Evolutionary conservation across 805 yeast species (phyloP), one percentile per base, ranked within the genome.

Genomic region (Saccharomycopsis olivae): DNA sequence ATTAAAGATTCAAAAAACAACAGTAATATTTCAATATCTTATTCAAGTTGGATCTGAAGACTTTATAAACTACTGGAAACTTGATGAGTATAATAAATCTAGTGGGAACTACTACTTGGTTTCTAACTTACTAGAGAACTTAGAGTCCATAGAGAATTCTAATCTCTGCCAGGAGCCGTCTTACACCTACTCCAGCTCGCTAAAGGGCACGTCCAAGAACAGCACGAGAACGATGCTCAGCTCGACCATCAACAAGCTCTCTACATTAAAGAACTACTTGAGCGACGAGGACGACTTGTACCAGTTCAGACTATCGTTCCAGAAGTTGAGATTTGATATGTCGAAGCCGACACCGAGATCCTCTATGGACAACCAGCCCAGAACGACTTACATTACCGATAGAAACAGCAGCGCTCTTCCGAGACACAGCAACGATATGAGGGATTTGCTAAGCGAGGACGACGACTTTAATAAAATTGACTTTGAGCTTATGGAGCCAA

Each of bases 31-130:
- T 20, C 48, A 45, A 33, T 45, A 41, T 31, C 27, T 45, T 10
- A 15, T 45, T 2, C 48, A 45, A 25, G 46, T 43, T 2, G 48
- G 48, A 5, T 42, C 46, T n/a, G 48, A 45, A 36, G 46, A 45
- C 11, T 45, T 45, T 23, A 35, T 45, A 6, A 31, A 34, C 11
- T 31, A 9, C 13, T 45, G 48, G 48, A 29, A 35, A 31, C 16
- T 16, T 35, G 13, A 10, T n/a, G 28, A n/a, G 4, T 18, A 23
- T 24, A 19, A 28, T 16, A 27, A 23, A 11, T 21, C n/a, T n/a
- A 36, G 36, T 23, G 25, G 15, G 13, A 31, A 38, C 16, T 39
- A 33, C 29, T 33, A 40, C 9, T 16, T 40, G 2, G 20, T 44
- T 4, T 17, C 37, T 5, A 29, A 18, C 15, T 19, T 41, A n/a